Evolutionary conservation across 2,329 filamentous ascomycete species (phyloP), one percentile per base, ranked within the genome.

Genomic region (Endothia cerciana): DNA sequence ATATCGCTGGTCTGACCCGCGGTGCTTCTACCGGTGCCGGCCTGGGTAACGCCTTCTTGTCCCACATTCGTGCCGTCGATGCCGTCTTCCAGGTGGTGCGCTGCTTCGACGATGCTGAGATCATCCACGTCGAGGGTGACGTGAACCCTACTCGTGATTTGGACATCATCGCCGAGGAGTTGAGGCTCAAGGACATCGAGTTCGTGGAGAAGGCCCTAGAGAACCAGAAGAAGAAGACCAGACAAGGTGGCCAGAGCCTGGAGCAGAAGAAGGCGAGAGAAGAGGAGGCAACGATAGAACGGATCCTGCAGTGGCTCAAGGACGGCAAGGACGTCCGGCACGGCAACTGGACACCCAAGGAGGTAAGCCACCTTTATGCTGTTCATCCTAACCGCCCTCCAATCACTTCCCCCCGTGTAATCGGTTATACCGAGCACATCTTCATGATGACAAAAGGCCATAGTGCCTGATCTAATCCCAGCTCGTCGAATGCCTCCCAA

Each of bases 61-160:
- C 95, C 45, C 95, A 99, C 80, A 99, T 99, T 74, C 93, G 96
- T 77, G 95, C 95, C 63, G 94, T 97, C 79, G 94, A 97, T 84
- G 94, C 94, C 79, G 97, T 97, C 81, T 97, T 97, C 85, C 92
- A 97, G 80, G 94, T 97, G 55, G 94, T 97, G 45, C 90, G 94
- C 74, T 97, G 92, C 82, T 97, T 99, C 81, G 96, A 99, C 77
- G 95, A 99, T 84, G 95, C 94, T 67, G 95, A 99, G 82, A 99
- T 99, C 75, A 98, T 97, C 74, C 95, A 99, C 86, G 94, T 99
- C 71, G 96, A 99, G 85, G 96, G 95, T 77, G 95, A 99, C 74
- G 96, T 99, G 73, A 92, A 99, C 81, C 96, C 95, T 41, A 87
- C 91, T 68, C 90, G 95, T 76, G 95, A 99, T 84, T 81, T 99